Conservation (phyloP, 2,329 filamentous ascomycete genomes). For the Colletotrichum liriopes region DNA sequence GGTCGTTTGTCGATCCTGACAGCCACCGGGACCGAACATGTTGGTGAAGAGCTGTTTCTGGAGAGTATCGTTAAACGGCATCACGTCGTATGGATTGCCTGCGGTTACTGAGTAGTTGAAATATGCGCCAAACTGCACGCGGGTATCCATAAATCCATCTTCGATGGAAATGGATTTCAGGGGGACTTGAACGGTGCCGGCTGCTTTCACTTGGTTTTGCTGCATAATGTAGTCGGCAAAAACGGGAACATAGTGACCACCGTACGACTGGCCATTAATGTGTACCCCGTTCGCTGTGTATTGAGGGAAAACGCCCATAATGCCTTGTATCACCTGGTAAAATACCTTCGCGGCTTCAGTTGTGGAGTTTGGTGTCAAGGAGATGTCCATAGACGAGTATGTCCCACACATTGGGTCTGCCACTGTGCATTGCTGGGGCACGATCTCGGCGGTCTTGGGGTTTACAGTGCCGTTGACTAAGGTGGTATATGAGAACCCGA, state of each 20-base stretch:
- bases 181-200: conserved; percentile 16
- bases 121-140: conserved; percentile 30
- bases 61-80: conserved; percentile 20
- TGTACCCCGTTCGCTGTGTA: conserved; percentile 15
- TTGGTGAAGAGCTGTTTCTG: conserved; percentile 17
- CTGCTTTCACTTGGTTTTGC: conserved; percentile 3
- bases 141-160: conserved; percentile 35
- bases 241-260: conserved; percentile 31
- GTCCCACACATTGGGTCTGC: conserved; percentile 32
- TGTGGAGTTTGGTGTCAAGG: conserved; percentile 26
- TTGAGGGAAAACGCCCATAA: conserved; percentile 30
- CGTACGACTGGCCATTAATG: conserved; percentile 32
- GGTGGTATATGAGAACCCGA: conserved; percentile 27
- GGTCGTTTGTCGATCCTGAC: conserved; percentile 13
- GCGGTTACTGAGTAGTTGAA: conserved; percentile 29
- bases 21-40: conserved; percentile 26
- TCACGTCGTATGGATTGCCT: conserved; percentile 27
- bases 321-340: conserved; percentile 32
- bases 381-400: conserved; percentile 29
- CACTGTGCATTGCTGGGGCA: conserved; percentile 20
- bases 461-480: conserved; percentile 31
- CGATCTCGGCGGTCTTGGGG: conserved; percentile 16
- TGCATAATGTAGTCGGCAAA: conserved; percentile 27
- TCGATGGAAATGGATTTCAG: conserved; percentile 31
- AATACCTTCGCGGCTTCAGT: conserved; percentile 14